A percentile compares a stretch with the other conserved stretches of the same genome.
Evolutionary conservation across 2,329 filamentous ascomycete species (phyloP).

Genomic region (Neofusicoccum cordaticola): DNA sequence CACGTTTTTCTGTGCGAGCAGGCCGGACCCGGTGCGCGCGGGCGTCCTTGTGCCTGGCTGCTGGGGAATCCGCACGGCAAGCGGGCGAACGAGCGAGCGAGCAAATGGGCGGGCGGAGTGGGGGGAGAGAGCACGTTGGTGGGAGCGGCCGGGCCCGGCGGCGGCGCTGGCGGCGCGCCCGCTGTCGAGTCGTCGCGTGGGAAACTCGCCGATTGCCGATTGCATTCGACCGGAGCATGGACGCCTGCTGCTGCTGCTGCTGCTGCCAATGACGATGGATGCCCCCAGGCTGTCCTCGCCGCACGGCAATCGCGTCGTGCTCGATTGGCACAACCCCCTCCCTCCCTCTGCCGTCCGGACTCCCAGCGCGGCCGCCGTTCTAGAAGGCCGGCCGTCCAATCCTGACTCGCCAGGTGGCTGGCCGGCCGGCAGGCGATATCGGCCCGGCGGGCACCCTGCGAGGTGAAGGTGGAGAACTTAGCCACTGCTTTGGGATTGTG

Average conservation of each 20-base stretch:
- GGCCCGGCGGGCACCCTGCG: conserved; percentile 1
- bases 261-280: no score
- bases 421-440: conserved; percentile 9
- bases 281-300: neutral
- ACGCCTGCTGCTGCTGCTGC: neutral
- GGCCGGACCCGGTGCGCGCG: neutral
- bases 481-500: neutral
- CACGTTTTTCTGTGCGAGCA: neutral
- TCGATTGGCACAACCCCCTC: no score
- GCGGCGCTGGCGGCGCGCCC: no score
- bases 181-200: neutral
- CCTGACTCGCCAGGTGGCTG: neutral
- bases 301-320: neutral
- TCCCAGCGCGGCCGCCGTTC: neutral
- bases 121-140: neutral
- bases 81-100: neutral
- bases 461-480: neutral
- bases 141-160: neutral
- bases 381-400: neutral
- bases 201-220: neutral
- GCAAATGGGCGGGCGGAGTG: neutral
- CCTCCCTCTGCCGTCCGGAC: neutral
- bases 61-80: neutral
- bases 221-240: neutral
- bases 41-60: neutral